A percentile compares a stretch with the other conserved stretches of the same genome.
phyloP scores from a whole-genome alignment of 1,284 basidiomycete species.

The Neotropicomus parvogracilis region DNA sequence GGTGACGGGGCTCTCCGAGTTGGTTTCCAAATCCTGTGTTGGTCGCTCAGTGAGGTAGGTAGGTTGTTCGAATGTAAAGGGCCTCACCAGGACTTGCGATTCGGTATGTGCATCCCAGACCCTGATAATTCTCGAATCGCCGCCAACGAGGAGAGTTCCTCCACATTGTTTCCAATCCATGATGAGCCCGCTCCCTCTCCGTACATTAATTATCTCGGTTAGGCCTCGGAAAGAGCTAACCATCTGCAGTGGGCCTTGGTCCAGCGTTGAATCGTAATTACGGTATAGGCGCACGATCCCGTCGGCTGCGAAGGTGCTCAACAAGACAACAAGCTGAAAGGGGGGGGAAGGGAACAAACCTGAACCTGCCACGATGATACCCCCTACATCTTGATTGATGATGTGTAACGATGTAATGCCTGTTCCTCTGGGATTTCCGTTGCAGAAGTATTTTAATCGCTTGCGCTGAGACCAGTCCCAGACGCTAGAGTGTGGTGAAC shows the following conservation, averaged over 20 bases:
- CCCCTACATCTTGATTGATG: constrained; percentile 94
- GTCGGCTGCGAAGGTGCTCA: constrained; percentile 57
- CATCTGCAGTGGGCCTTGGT: constrained; percentile 72
- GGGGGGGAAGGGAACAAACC: constrained; percentile 45
- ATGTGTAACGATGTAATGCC: constrained; percentile 89
- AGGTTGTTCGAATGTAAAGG: not conserved
- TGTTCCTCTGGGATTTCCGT: constrained; percentile 81
- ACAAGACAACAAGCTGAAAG: not conserved
- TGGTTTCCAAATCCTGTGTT: constrained; percentile 79
- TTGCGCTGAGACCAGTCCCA: constrained; percentile 91
- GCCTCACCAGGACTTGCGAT: constrained; percentile 69
- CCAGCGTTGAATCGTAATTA: constrained; percentile 74
- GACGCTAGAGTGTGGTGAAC: constrained; percentile 50
- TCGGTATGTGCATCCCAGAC: constrained; percentile 97
- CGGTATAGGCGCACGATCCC: constrained; percentile 90
- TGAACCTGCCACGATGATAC: constrained; percentile 85
- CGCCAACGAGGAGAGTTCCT: constrained; percentile 84
- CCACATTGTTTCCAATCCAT: constrained; percentile 93
- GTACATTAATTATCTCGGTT: constrained; percentile 71
- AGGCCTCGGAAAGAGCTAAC: constrained; percentile 92
- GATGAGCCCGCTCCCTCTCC: constrained; percentile 79
- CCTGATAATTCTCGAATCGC: constrained; percentile 86
- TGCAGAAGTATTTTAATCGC: constrained; percentile 81
- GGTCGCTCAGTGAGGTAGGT: not conserved
- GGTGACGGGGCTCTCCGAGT: constrained; percentile 88